These are phyloP conservation scores for Acidiella bohemica DNA, from an alignment of 495 filamentous ascomycete species.

Conservation along the genomic window DNA sequence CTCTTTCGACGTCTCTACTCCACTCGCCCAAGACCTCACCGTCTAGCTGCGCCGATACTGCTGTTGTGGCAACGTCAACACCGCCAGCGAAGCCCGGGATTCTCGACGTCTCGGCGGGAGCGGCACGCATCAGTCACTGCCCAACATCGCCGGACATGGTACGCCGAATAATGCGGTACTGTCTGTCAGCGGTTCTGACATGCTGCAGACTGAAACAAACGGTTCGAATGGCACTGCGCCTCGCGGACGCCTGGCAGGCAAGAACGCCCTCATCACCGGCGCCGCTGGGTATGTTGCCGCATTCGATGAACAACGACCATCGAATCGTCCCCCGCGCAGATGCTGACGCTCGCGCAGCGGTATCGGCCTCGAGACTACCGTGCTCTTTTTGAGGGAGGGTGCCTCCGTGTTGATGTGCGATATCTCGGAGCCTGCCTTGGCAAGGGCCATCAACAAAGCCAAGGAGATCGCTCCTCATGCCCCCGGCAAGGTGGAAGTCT, in stretches of 20 bases:
- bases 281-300: constrained; percentile 61
- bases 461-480: constrained; percentile 53
- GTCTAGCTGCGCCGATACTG: no score
- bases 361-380: constrained; percentile 87
- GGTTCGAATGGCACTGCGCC: constrained; percentile 1
- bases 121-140: no score
- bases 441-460: constrained; percentile 55
- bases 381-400: constrained; percentile 84
- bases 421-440: constrained; percentile 59
- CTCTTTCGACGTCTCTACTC: no score
- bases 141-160: no score
- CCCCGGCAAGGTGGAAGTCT: constrained; percentile 42
- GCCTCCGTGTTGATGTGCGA: constrained; percentile 79
- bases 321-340: no score
- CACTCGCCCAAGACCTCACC: no score
- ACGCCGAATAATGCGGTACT: no score
- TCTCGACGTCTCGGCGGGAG: no score
- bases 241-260: constrained; percentile 59
- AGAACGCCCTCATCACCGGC: constrained; percentile 89
- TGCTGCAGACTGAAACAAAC: not conserved
- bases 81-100: no score
- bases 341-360: constrained; percentile 42
- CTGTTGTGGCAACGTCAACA: no score
- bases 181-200: no score
- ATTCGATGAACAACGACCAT: not conserved